These are phyloP conservation scores for Metschnikowia koreensis DNA, from an alignment of 805 yeast genomes.

Conservation along the genomic window DNA sequence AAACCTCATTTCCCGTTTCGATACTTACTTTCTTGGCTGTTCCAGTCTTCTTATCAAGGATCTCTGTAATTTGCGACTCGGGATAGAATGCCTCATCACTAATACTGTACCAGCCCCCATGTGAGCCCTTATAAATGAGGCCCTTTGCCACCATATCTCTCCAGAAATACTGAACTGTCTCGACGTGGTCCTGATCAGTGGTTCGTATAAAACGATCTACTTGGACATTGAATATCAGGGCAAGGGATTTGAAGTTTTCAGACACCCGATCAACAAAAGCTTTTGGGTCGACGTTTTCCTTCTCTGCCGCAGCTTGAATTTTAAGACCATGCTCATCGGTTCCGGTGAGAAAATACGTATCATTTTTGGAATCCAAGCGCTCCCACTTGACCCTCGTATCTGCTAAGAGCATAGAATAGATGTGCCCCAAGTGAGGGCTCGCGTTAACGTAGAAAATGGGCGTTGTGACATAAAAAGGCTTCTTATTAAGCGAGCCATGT, in stretches of 20 bases:
- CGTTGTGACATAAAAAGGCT: conserved; percentile 62
- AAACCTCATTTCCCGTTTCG: conserved; percentile 77
- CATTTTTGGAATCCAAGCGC: conserved; percentile 30
- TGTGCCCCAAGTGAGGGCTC: conserved; percentile 88
- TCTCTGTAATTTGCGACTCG: conserved; percentile 61
- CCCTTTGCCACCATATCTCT: conserved; percentile 53
- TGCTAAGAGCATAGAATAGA: conserved; percentile 80
- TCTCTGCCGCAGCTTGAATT: conserved; percentile 81
- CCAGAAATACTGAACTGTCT: conserved; percentile 73
- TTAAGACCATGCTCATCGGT: conserved; percentile 97
- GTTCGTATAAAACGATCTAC: conserved; percentile 85
- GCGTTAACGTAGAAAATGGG: conserved; percentile 98
- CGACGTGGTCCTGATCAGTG: conserved; percentile 76
- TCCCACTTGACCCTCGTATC: conserved; percentile 82
- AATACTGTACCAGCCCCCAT: conserved; percentile 91
- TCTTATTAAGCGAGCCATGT: neutral
- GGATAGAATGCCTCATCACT: conserved; percentile 95
- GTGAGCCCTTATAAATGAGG: conserved; percentile 76
- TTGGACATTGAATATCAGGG: conserved; percentile 52
- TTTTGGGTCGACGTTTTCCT: conserved; percentile 49
- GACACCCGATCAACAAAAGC: conserved; percentile 71
- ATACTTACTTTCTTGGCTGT: conserved; percentile 42
- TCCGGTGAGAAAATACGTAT: conserved; percentile 72
- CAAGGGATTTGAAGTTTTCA: conserved; percentile 60
- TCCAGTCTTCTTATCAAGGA: conserved; percentile 25